Percentiles rank a stretch among this genome's conserved stretches.
Conservation (phyloP, 768 basidiomycete species). For the Russula sp. region DNA sequence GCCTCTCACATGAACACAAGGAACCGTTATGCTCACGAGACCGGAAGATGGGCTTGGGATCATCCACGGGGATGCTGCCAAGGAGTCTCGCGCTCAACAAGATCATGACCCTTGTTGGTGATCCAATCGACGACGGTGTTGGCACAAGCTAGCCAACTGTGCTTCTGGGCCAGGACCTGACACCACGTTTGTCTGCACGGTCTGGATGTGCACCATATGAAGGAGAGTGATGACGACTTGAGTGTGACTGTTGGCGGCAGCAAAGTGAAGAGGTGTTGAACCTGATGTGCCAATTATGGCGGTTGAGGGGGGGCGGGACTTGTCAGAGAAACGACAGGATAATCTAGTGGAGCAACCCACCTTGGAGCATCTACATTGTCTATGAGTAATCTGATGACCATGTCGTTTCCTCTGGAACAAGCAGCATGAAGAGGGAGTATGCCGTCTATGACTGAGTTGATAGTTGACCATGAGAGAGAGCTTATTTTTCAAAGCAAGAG, state of each 20-base stretch:
- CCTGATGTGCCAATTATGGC: constrained; percentile 80
- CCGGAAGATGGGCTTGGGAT: constrained; percentile 31
- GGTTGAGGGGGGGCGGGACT: constrained; percentile 54
- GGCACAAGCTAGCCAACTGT: constrained; percentile 75
- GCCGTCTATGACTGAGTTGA: constrained; percentile 93
- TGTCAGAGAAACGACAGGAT: constrained; percentile 66
- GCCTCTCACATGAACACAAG: constrained; percentile 8
- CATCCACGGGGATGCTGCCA: constrained; percentile 20
- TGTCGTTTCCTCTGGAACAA: constrained; percentile 81
- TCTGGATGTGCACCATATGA: constrained; percentile 73
- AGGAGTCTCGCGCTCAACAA: constrained; percentile 40
- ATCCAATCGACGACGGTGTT: constrained; percentile 63
- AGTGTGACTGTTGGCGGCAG: constrained; percentile 89
- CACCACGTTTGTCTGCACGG: constrained; percentile 83
- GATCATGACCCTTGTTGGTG: constrained; percentile 52
- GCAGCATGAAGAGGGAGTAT: constrained; percentile 97
- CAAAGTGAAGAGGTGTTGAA: constrained; percentile 93
- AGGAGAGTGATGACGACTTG: constrained; percentile 73
- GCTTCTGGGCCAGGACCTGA: constrained; percentile 76
- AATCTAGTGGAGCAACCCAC: constrained; percentile 50
- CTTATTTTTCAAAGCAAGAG: constrained; percentile 47
- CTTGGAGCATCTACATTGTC: constrained; percentile 91
- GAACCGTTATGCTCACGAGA: constrained; percentile 25
- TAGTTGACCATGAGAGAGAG: constrained; percentile 87
- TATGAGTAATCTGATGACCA: constrained; percentile 82